phyloP scores from a whole-genome alignment of 2,329 filamentous ascomycete species.

The Chaetomiaceae sp. region DNA sequence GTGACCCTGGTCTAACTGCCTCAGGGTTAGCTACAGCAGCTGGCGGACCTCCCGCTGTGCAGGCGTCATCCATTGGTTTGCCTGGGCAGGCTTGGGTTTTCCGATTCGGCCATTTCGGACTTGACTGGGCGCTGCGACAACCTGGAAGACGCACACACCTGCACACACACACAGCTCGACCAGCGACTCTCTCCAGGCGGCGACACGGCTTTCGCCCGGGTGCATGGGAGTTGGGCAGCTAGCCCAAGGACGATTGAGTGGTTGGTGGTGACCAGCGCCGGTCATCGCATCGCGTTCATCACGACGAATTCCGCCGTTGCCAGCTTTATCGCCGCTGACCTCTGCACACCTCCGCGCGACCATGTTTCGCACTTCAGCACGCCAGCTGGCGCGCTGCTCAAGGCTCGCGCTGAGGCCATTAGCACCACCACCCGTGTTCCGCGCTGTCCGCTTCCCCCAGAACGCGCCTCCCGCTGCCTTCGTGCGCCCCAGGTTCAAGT shows the following conservation, averaged over 20 bases:
- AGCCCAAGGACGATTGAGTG: constrained; percentile 1
- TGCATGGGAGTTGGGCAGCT: constrained; percentile 9
- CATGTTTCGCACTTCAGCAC: constrained; percentile 27
- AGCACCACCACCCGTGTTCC: constrained; percentile 19
- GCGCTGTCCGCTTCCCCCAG: constrained; percentile 19
- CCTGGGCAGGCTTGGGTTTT: constrained; percentile 4
- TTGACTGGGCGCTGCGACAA: no score
- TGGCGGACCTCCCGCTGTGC: constrained; percentile 7
- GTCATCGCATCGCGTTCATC: background rate
- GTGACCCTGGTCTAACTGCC: constrained; percentile 7
- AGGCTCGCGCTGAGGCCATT: constrained; percentile 23
- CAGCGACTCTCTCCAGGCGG: background rate
- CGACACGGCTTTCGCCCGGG: constrained; percentile 8
- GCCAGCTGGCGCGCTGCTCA: constrained; percentile 26
- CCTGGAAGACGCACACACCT: background rate
- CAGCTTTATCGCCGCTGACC: background rate
- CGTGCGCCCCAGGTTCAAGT: constrained; percentile 24
- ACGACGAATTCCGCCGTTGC: background rate
- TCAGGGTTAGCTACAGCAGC: constrained; percentile 9
- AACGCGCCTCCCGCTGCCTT: constrained; percentile 15
- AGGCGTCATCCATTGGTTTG: constrained; percentile 12
- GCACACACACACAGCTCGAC: background rate
- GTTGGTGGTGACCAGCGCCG: background rate
- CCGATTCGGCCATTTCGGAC: constrained; percentile 6
- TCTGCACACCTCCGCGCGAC: constrained; percentile 17